A percentile compares a stretch with the other conserved stretches of the same genome.
Conservation (phyloP, 805 yeast genomes). For the Starmerella geochares region DNA sequence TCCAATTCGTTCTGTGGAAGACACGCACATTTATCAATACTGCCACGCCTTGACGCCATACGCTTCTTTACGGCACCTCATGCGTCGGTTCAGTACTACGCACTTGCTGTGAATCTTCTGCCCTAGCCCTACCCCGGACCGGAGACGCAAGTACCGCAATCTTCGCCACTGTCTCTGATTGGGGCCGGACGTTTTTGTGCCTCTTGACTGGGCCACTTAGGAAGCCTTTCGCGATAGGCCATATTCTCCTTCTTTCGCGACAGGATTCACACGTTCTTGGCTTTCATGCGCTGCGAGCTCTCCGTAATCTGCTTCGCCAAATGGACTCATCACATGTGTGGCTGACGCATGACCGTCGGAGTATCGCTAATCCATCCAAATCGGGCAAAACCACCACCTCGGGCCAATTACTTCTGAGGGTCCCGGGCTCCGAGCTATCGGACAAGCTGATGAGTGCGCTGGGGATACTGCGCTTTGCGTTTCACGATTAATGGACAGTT, state of each 20-base stretch:
- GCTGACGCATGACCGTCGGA: neutral
- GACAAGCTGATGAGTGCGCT: too few relatives aligned
- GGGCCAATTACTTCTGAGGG: too few relatives aligned
- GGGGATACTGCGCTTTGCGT: too few relatives aligned
- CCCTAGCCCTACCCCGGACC: slow-evolving; percentile 4
- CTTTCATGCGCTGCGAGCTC: neutral
- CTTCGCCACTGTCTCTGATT: too few relatives aligned
- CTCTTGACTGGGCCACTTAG: too few relatives aligned
- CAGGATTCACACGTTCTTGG: too few relatives aligned
- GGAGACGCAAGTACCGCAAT: slow-evolving; percentile 1
- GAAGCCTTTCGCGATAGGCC: too few relatives aligned
- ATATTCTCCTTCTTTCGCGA: neutral
- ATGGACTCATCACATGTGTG: neutral
- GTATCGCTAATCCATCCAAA: neutral
- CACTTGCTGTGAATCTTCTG: neutral
- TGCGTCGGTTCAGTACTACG: neutral
- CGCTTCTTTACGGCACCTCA: neutral
- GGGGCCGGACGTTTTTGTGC: neutral
- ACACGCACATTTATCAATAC: too few relatives aligned
- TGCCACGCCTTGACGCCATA: too few relatives aligned
- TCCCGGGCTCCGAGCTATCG: too few relatives aligned
- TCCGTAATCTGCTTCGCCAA: neutral
- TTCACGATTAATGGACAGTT: too few relatives aligned
- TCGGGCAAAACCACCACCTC: neutral
- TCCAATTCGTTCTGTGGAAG: too few relatives aligned